phyloP scores from a whole-genome alignment of 2,329 filamentous ascomycete species.

The Ceratocystis harringtonii region DNA sequence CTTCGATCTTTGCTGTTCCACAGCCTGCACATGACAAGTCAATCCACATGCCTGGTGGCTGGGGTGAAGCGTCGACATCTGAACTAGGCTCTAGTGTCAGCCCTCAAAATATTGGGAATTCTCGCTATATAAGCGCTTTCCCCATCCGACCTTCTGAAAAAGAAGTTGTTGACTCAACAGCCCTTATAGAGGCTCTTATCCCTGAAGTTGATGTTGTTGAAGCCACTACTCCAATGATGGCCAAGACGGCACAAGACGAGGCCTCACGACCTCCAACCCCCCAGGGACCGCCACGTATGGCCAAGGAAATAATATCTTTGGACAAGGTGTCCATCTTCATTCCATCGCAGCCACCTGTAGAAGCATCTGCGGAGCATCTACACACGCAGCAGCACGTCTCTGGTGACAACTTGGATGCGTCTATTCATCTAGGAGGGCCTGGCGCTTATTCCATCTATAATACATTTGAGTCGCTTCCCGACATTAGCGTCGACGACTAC shows the following conservation, averaged over 20 bases:
- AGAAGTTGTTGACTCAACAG: no score
- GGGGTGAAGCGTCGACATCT: not conserved
- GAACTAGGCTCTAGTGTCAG: not conserved
- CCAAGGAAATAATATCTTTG: conserved; percentile 15
- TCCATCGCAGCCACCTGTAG: conserved; percentile 7
- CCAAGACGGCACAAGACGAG: conserved; percentile 1
- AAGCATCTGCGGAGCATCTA: not conserved
- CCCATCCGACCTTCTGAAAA: not conserved
- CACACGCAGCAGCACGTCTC: not conserved
- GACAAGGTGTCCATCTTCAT: conserved; percentile 15
- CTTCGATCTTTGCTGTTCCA: not conserved
- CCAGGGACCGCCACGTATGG: conserved; percentile 6
- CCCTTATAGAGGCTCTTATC: not conserved
- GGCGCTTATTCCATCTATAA: conserved; percentile 14
- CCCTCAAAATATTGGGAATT: not conserved
- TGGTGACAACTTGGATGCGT: conserved; percentile 1
- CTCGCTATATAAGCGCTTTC: conserved; percentile 1
- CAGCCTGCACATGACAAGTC: conserved; percentile 11
- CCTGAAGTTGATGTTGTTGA: not conserved
- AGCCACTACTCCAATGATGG: not conserved
- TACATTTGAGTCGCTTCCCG: conserved; percentile 11
- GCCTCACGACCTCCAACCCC: conserved; percentile 6
- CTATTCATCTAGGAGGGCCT: conserved; percentile 5
- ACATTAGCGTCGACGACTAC: conserved; percentile 12
- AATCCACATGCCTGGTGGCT: conserved; percentile 16